A percentile compares a stretch with the other conserved stretches of the same genome.
These are phyloP conservation scores for Scedosporium apiospermum DNA, from an alignment of 2,329 filamentous ascomycete species.

Conservation along the genomic window DNA sequence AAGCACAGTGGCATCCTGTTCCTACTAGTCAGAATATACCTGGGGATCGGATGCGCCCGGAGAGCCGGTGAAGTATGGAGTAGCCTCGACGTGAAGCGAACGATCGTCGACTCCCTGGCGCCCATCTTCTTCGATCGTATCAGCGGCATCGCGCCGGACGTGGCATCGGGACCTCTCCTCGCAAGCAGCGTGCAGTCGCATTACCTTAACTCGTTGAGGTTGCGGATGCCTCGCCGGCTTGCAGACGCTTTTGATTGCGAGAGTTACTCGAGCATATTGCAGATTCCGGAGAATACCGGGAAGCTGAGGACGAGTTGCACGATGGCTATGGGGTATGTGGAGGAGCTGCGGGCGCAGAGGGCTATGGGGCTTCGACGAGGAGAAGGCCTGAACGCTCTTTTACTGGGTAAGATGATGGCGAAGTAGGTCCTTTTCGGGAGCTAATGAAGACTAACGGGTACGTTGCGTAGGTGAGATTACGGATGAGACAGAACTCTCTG, in stretches of 20 bases:
- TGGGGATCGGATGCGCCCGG: slow-evolving; percentile 39
- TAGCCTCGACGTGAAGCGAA: slow-evolving; percentile 44
- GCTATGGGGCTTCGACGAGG: slow-evolving; percentile 29
- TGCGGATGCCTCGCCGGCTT: slow-evolving; percentile 31
- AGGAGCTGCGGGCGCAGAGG: slow-evolving; percentile 37
- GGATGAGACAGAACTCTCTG: slow-evolving; percentile 28
- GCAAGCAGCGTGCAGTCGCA: slow-evolving; percentile 31
- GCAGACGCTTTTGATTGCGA: slow-evolving; percentile 38
- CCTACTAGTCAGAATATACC: slow-evolving; percentile 40
- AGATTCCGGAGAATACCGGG: slow-evolving; percentile 34
- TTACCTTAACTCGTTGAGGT: slow-evolving; percentile 34
- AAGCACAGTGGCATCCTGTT: slow-evolving; percentile 38
- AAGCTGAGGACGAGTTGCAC: slow-evolving; percentile 40
- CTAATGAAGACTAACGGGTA: background rate
- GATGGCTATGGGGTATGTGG: slow-evolving; percentile 40
- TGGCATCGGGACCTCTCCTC: slow-evolving; percentile 18
- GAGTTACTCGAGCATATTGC: slow-evolving; percentile 41
- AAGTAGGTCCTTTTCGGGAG: background rate
- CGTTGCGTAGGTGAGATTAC: slow-evolving; percentile 27
- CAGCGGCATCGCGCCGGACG: slow-evolving; percentile 31
- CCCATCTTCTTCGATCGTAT: slow-evolving; percentile 47
- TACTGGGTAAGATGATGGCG: slow-evolving; percentile 32
- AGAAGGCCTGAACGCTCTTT: slow-evolving; percentile 30
- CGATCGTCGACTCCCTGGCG: slow-evolving; percentile 46
- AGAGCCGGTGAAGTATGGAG: slow-evolving; percentile 39